phyloP scores from a whole-genome alignment of 768 basidiomycete species.

The Serendipita sp. region DNA sequence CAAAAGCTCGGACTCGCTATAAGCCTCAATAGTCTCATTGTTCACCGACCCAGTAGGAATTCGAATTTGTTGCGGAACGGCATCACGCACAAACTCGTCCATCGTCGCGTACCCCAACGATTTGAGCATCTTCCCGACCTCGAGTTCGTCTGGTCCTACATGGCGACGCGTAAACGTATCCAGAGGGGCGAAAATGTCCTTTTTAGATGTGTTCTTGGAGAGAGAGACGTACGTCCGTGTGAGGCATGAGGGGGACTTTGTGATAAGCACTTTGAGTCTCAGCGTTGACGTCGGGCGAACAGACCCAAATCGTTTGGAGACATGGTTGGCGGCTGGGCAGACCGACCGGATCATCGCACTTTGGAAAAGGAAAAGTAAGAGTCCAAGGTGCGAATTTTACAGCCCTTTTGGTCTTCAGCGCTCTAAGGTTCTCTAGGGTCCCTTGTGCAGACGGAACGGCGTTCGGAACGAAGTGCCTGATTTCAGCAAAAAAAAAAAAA shows the following conservation, averaged over 20 bases:
- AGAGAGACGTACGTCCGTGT: no score
- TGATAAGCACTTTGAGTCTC: background rate
- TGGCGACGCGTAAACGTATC: slow-evolving; percentile 86
- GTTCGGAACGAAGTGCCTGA: background rate
- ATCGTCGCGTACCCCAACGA: slow-evolving; percentile 72
- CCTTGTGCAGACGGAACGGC: background rate
- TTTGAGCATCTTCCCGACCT: slow-evolving; percentile 67
- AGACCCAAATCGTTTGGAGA: background rate
- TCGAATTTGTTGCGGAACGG: slow-evolving; percentile 70
- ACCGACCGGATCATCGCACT: no score
- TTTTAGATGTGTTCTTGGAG: slow-evolving; percentile 4
- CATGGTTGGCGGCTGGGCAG: no score
- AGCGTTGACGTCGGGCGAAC: background rate
- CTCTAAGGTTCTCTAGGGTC: no score
- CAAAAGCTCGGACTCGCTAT: slow-evolving; percentile 78
- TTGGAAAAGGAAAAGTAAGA: no score
- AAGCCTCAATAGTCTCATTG: slow-evolving; percentile 50
- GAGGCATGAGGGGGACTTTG: background rate
- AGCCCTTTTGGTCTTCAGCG: no score
- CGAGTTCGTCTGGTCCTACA: slow-evolving; percentile 77
- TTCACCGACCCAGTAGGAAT: slow-evolving; percentile 44
- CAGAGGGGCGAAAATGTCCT: slow-evolving; percentile 58
- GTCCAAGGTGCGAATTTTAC: no score
- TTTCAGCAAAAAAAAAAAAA: no score
- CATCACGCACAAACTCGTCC: slow-evolving; percentile 71